A percentile compares a stretch with the other conserved stretches of the same genome.
Conservation (phyloP, 129 eudicot species). For the Artemisia argyi region DNA sequence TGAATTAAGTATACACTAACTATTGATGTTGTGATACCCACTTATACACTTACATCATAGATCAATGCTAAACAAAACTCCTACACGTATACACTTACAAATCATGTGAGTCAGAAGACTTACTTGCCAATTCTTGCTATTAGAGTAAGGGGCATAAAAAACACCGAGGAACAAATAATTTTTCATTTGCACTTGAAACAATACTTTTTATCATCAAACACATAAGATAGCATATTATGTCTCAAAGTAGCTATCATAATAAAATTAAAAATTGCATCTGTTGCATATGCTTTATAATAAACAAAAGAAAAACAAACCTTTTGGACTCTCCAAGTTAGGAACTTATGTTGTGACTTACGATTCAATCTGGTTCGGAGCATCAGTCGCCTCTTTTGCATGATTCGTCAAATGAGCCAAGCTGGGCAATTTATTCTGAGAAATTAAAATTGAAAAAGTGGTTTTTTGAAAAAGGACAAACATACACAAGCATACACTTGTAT, state of each 20-base stretch:
- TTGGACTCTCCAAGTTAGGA: constrained; percentile 86
- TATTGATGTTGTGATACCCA: no score
- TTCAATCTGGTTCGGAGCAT: constrained; percentile 44
- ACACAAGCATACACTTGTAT: neutral
- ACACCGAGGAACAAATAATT: no score
- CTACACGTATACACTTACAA: no score
- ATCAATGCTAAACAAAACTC: no score
- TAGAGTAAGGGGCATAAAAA: no score
- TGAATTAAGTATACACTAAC: no score
- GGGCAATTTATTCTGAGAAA: constrained; percentile 22
- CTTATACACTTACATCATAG: no score
- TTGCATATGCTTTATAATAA: neutral
- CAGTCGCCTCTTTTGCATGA: constrained; percentile 51
- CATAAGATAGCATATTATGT: neutral
- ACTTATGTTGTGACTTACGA: constrained; percentile 77
- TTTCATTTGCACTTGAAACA: neutral
- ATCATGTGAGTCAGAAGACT: no score
- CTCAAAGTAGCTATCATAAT: neutral
- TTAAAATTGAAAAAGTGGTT: neutral
- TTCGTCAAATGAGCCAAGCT: constrained; percentile 94
- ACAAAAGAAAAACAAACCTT: constrained; percentile 42
- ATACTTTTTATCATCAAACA: no score
- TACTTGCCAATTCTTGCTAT: no score
- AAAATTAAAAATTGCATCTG: neutral
- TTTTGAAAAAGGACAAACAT: neutral